Evolutionary conservation across 805 yeast species (phyloP), one percentile per base, ranked within the genome.

Genomic region (Saturnispora saitoi): DNA sequence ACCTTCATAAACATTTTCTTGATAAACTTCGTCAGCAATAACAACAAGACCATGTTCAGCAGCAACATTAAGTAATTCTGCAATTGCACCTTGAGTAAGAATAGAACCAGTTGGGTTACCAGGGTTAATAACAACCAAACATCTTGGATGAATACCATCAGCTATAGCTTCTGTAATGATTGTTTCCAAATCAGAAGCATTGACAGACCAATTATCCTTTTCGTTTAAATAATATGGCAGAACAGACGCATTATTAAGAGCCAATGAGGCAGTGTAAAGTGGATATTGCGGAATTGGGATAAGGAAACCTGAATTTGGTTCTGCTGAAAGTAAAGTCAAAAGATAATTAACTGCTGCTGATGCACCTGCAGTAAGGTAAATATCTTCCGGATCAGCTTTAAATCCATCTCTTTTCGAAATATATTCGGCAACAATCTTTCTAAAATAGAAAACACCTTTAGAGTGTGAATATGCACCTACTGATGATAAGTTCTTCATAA

Each of bases 271-370:
- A 4, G 97, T 88, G 70, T 93, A 93, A 51, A 93, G 75, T 3
- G 99, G 99, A 64, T 93, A 93, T 70, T 93, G 99, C 12, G 99
- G 99, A 56, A 93, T 91, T 30, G 99, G 99, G 55, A 93, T 89
- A 67, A 95, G 68, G 61, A 71, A 86, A 76, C 95, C 95, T 3
- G 93, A 75, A 49, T 78, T 67, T 38, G 75, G 76, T 36, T 88
- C 87, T 34, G 72, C 65, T 4, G 93, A 75, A 17, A 93, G 67
- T 28, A 90, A 73, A 45, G 82, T 81, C 48, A 93, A 69, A 51
- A 93, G 69, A 57, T 84, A 80, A 47, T 80, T 73, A n/a, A 91
- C 98, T 1, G 95, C 97, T 22, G 90, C 78, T 11, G 98, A 90
- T 2, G 99, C 99, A 58, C 99, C 99, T 4, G 86, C 81, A 11